A percentile compares a stretch with the other conserved stretches of the same genome.
Evolutionary conservation across 2,329 filamentous ascomycete species (phyloP).

Genomic region (Cercospora zeae-maydis): DNA sequence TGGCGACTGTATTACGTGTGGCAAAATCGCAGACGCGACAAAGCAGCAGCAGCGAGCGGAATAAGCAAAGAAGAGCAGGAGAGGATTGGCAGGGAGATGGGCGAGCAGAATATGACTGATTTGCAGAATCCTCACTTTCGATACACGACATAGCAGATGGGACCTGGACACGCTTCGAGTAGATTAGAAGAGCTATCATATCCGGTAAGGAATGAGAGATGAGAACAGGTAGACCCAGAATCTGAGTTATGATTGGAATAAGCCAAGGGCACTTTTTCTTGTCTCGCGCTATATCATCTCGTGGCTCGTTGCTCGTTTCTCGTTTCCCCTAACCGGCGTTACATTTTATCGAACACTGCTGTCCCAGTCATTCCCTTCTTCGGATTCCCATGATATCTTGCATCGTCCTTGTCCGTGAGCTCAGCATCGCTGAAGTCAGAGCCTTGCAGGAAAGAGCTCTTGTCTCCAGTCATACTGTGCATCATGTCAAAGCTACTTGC

Average conservation of each 20-base stretch:
- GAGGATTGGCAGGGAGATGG: slow-evolving; percentile 62
- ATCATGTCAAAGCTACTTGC: slow-evolving; percentile 46
- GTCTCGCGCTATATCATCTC: slow-evolving; percentile 3
- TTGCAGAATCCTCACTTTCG: slow-evolving; percentile 44
- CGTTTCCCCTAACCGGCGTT: background rate
- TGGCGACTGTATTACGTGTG: slow-evolving; percentile 44
- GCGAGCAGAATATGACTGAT: slow-evolving; percentile 67
- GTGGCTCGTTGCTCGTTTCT: background rate
- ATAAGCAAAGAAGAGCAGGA: slow-evolving; percentile 57
- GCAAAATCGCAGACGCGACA: slow-evolving; percentile 38
- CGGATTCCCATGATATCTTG: slow-evolving; percentile 29
- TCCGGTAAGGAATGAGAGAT: background rate
- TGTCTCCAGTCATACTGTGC: slow-evolving; percentile 45
- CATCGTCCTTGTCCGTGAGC: slow-evolving; percentile 23
- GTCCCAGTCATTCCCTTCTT: slow-evolving; percentile 31
- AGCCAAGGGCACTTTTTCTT: background rate
- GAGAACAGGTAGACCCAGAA: background rate
- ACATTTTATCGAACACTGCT: slow-evolving; percentile 41
- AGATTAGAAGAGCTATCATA: background rate
- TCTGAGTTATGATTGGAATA: background rate
- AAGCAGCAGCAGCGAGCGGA: slow-evolving; percentile 26
- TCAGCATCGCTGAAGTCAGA: slow-evolving; percentile 23
- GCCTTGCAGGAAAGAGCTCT: slow-evolving; percentile 27
- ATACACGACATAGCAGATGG: slow-evolving; percentile 21
- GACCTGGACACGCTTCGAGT: background rate